phyloP scores from a whole-genome alignment of 1,284 basidiomycete genomes.

The Cutaneotrichosporon arboriforme region DNA sequence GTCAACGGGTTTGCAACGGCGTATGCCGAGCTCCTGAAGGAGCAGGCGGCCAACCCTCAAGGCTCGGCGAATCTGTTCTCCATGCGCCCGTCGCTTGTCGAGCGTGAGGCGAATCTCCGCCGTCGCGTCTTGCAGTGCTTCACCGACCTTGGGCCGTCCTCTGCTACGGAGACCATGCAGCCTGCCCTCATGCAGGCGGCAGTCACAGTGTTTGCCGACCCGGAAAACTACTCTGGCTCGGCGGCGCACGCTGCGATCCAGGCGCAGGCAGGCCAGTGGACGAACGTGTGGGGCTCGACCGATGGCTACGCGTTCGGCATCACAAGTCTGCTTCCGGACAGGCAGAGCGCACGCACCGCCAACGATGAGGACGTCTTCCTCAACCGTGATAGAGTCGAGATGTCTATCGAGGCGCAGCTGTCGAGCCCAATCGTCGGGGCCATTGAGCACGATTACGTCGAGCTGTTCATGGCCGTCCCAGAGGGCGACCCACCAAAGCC shows the following conservation, averaged over 20 bases:
- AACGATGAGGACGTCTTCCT: constrained; percentile 56
- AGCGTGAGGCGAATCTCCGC: constrained; percentile 76
- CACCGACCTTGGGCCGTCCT: constrained; percentile 67
- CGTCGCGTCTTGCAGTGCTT: constrained; percentile 87
- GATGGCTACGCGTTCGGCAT: constrained; percentile 94
- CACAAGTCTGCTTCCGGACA: constrained; percentile 57
- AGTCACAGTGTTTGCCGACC: constrained; percentile 78
- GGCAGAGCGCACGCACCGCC: constrained; percentile 33
- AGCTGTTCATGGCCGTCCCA: constrained; percentile 54
- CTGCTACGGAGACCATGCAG: constrained; percentile 76
- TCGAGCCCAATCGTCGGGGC: constrained; percentile 75
- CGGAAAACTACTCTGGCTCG: constrained; percentile 62
- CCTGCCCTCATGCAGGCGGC: constrained; percentile 73
- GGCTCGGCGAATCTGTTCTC: constrained; percentile 42
- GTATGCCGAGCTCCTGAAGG: constrained; percentile 46
- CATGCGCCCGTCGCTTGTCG: constrained; percentile 61
- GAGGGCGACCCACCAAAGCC: constrained; percentile 44
- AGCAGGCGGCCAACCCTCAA: constrained; percentile 42
- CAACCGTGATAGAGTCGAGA: constrained; percentile 73
- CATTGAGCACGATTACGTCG: constrained; percentile 78
- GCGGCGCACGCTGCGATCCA: constrained; percentile 89
- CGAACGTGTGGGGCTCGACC: constrained; percentile 73
- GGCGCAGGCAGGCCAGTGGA: constrained; percentile 77
- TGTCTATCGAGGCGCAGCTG: constrained; percentile 66
- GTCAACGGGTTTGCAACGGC: constrained; percentile 57